phyloP scores from a whole-genome alignment of 2,329 filamentous ascomycete genomes.

The Calonectria pseudoturangicola region DNA sequence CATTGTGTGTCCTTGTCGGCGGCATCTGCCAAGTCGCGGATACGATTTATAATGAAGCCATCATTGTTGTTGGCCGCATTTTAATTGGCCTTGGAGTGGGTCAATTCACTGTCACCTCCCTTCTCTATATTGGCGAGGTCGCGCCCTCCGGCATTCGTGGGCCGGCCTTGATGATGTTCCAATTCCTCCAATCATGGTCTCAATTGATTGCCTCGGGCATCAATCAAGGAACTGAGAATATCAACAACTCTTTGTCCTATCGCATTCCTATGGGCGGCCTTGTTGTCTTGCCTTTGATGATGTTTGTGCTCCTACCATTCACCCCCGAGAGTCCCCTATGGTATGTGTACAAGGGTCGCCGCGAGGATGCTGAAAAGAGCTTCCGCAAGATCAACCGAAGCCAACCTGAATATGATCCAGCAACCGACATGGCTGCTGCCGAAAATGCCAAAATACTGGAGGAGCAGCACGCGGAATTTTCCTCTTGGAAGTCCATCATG shows the following conservation, averaged over 20 bases:
- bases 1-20: slow-evolving; percentile 54
- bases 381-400: slow-evolving; percentile 59
- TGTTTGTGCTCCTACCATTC: slow-evolving; percentile 50
- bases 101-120: slow-evolving; percentile 50
- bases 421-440: slow-evolving; percentile 47
- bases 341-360: slow-evolving; percentile 56
- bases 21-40: slow-evolving; percentile 47
- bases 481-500: slow-evolving; percentile 62
- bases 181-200: slow-evolving; percentile 57
- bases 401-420: slow-evolving; percentile 55
- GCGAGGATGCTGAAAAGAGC: slow-evolving; percentile 55
- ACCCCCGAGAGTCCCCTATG: slow-evolving; percentile 56
- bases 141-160: slow-evolving; percentile 54
- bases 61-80: slow-evolving; percentile 48
- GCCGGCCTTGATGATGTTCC: slow-evolving; percentile 58
- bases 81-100: slow-evolving; percentile 51
- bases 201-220: slow-evolving; percentile 56
- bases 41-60: slow-evolving; percentile 40
- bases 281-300: slow-evolving; percentile 52
- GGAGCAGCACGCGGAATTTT: slow-evolving; percentile 53
- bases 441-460: slow-evolving; percentile 46
- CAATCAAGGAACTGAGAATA: slow-evolving; percentile 53
- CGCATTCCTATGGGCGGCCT: slow-evolving; percentile 53
- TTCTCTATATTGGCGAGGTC: slow-evolving; percentile 54
- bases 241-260: slow-evolving; percentile 53